Base-by-base conservation (phyloP, 148 eudicot genomes). In the Heliamphora exappendiculata region DNA sequence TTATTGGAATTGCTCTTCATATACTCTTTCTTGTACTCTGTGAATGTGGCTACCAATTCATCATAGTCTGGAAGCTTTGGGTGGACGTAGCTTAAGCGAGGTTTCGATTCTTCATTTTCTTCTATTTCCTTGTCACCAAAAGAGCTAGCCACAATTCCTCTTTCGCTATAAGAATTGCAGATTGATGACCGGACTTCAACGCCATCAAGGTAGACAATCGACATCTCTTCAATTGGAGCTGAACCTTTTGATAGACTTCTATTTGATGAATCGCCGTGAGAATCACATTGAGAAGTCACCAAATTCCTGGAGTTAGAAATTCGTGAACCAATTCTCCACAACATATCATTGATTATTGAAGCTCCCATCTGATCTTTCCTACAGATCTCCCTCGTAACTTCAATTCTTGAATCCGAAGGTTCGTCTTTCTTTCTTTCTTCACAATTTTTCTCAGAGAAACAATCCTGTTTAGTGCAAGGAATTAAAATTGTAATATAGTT, bases 11-110 rank as follows among this genome's bases (percentile, higher is more conserved):
- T 26, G 55, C 28, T 74, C 67, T 41, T 31, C 59, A 8, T 20
- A 55, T 33, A 44, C n/a, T 82, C 74, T 70, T 78, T 72, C 68
- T 78, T 78, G 26, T 72, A 70, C 19, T 53, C 63, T 7, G 63
- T 62, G 58, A 83, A 83, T 33, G 58, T 76, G 29, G 54, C 68
- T 34, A 83, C 85, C 22, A 83, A 66, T 12, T 79, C 72, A 63
- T 83, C 85, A n/a, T 79, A 79, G 68, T 83, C 82, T 7, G 85
- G 85, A 47, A 83, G 82, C 75, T 83, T 83, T 29, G 85, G 85
- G 57, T 83, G 82, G n/a, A 73, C 80, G 49, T 76, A 57, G 70
- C 77, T 63, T 5, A 75, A 75, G 24, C 71, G 33, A 17, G 82
- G 37, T 47, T 69, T 31, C 8, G 58, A 45, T 1, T 74, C 72